Percentiles rank a stretch among this genome's conserved stretches.
Evolutionary conservation across 2,329 filamentous ascomycete species (phyloP).

Genomic region (Trichoderma guizhouense): DNA sequence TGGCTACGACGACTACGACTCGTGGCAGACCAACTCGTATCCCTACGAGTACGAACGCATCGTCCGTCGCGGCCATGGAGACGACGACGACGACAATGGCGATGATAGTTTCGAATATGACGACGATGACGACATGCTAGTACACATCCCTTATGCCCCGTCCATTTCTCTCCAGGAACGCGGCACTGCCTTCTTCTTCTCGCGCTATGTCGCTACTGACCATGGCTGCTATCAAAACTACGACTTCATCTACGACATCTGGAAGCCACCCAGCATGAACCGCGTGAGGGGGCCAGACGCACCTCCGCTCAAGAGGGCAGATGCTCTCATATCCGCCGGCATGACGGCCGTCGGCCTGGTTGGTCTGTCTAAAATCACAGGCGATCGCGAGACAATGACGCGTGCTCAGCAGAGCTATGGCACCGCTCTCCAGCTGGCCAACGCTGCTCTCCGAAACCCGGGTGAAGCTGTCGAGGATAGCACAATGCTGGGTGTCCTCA

Average conservation of each 20-base stretch:
- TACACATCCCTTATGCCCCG: conserved; percentile 20
- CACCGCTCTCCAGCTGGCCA: conserved; percentile 49
- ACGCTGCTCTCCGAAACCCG: conserved; percentile 46
- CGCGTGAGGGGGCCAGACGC: conserved; percentile 37
- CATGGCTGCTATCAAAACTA: conserved; percentile 49
- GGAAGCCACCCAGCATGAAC: conserved; percentile 41
- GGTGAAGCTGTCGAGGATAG: conserved; percentile 44
- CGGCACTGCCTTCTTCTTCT: conserved; percentile 50
- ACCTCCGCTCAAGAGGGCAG: conserved; percentile 3
- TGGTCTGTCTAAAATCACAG: conserved; percentile 46
- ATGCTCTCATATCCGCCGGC: conserved; percentile 43
- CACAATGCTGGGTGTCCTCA: conserved; percentile 52
- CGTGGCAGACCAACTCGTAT: background rate
- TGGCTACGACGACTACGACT: background rate
- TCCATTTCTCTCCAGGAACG: conserved; percentile 38
- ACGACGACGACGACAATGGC: background rate
- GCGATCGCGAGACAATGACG: conserved; percentile 41
- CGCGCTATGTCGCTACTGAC: conserved; percentile 47
- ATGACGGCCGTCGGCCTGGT: conserved; percentile 55
- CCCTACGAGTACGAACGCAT: conserved; percentile 1
- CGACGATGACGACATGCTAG: conserved; percentile 4
- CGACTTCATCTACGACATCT: conserved; percentile 52
- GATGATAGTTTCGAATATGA: background rate
- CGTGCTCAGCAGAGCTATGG: conserved; percentile 50
- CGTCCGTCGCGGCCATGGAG: background rate